Percentiles rank a stretch among this genome's conserved stretches.
These are phyloP conservation scores for Calonectria fujianensis DNA, from an alignment of 2,329 filamentous ascomycete genomes.

Conservation along the genomic window DNA sequence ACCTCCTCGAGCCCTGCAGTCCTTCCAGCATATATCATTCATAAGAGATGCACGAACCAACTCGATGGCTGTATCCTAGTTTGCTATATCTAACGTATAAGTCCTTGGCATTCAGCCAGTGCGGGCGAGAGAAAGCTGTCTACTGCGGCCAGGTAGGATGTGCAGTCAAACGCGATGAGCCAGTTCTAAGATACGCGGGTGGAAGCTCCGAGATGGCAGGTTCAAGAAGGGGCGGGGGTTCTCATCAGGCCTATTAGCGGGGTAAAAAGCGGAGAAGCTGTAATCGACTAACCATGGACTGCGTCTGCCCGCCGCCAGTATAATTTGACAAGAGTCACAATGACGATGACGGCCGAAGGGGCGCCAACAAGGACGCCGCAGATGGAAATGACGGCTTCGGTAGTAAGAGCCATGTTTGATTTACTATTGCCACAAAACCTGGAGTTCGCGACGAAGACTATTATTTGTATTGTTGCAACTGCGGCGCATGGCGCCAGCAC, in stretches of 20 bases:
- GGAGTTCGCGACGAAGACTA: background rate
- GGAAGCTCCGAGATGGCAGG: background rate
- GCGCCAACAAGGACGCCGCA: background rate
- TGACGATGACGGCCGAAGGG: background rate
- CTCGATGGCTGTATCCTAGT: background rate
- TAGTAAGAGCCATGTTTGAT: background rate
- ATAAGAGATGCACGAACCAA: background rate
- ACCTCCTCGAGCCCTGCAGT: background rate
- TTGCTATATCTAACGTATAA: background rate
- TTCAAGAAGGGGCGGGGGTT: background rate
- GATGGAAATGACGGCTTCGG: background rate
- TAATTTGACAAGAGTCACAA: background rate
- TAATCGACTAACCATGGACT: background rate
- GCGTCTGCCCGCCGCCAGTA: background rate
- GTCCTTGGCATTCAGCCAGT: background rate
- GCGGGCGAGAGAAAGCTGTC: background rate
- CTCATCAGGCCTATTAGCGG: background rate
- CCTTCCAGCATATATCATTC: background rate
- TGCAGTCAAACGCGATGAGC: background rate
- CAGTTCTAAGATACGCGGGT: background rate
- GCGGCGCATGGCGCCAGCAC: background rate
- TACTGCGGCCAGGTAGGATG: background rate
- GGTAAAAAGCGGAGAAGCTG: background rate
- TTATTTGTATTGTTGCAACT: background rate
- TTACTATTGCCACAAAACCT: background rate